Evolutionary conservation across 345 rosid genomes (phyloP).

Genomic region (Erucastrum elatum): DNA sequence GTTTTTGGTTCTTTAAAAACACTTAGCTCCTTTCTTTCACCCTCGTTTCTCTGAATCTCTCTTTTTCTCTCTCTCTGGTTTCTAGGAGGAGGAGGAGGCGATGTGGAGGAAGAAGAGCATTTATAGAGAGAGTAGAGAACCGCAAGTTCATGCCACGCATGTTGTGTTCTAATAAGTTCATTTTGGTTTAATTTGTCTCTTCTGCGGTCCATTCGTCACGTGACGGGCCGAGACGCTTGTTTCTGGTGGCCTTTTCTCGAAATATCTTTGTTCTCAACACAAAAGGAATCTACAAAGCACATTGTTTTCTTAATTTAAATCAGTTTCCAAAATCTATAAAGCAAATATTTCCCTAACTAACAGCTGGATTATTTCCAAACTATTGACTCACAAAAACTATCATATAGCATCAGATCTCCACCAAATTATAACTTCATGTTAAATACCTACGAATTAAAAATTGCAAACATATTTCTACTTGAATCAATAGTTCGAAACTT

Average conservation of each 20-base stretch:
- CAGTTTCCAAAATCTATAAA: not conserved
- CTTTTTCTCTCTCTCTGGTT: not conserved
- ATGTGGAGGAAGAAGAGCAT: conserved; percentile 10
- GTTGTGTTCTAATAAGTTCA: conserved; percentile 7
- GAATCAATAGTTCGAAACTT: no score
- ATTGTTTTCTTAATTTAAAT: not conserved
- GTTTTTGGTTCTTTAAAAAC: not conserved
- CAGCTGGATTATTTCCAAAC: not conserved
- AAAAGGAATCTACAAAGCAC: not conserved
- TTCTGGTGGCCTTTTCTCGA: conserved; percentile 18
- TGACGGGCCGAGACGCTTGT: conserved; percentile 35
- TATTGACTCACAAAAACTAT: no score
- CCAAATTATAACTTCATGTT: no score
- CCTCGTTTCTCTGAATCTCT: not conserved
- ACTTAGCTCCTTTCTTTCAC: not conserved
- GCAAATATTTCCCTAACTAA: not conserved
- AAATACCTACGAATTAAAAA: no score
- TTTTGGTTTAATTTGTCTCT: conserved; percentile 21
- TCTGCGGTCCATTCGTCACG: conserved; percentile 35
- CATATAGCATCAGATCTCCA: no score
- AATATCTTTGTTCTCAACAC: not conserved
- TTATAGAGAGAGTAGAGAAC: conserved; percentile 28
- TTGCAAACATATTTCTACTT: no score
- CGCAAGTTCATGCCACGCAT: conserved; percentile 40
- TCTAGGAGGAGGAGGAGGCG: not conserved